Conservation (phyloP, 208 protist genomes). For the Plasmodiophora brassicae region DNA sequence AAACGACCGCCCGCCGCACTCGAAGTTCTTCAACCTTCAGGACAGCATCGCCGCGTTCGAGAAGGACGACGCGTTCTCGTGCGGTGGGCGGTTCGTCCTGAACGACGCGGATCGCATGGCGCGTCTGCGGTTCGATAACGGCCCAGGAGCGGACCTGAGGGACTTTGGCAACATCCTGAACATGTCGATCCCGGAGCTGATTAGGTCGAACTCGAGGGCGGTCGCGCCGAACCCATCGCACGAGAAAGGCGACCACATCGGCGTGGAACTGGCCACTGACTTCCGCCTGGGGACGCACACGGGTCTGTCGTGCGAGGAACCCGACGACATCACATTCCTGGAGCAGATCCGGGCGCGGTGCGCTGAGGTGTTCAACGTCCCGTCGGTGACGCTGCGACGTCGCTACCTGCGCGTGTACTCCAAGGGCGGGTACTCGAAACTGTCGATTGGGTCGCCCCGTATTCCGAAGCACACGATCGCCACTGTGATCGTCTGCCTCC, state of each 20-base stretch:
- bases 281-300: not conserved
- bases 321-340: not conserved
- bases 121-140: not conserved
- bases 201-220: not conserved
- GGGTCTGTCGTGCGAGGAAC: not conserved
- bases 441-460: not conserved
- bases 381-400: not conserved
- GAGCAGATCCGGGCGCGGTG: not conserved
- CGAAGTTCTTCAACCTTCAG: no score
- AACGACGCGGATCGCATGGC: not conserved
- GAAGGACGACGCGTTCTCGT: not conserved
- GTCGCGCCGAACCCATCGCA: not conserved
- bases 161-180: not conserved
- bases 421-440: not conserved
- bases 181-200: not conserved
- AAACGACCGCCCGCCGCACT: no score
- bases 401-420: not conserved
- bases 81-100: not conserved
- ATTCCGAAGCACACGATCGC: not conserved
- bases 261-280: not conserved
- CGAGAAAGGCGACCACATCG: not conserved
- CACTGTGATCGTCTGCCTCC: slow-evolving; percentile 7
- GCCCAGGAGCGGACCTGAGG: not conserved
- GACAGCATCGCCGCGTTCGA: not conserved
- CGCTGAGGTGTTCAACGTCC: slow-evolving; percentile 16